Conservation (phyloP, 176 grass and related monocot genomes). For the Oryza punctata region DNA sequence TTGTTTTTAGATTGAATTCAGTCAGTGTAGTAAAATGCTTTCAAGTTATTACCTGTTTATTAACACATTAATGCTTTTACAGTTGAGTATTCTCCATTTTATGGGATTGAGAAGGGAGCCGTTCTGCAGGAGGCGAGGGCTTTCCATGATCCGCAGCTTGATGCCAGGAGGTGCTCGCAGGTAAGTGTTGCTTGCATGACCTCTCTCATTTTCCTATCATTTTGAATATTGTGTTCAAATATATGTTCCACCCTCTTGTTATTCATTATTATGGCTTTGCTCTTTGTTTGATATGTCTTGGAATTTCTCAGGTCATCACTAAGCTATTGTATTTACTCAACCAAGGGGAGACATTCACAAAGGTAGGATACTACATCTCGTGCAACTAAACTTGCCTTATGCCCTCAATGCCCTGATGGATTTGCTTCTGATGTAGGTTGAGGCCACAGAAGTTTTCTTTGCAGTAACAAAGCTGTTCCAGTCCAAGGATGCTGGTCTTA, state of each 20-base stretch:
- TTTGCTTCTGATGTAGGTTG: conserved; percentile 61
- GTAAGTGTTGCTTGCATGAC: conserved; percentile 44
- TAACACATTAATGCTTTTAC: conserved; percentile 37
- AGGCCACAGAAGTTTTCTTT: conserved; percentile 97
- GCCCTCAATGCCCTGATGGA: conserved; percentile 13
- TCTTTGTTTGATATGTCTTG: conserved; percentile 30
- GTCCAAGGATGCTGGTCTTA: conserved; percentile 85
- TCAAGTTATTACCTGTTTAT: conserved; percentile 8
- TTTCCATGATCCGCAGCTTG: conserved; percentile 92
- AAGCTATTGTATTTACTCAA: conserved; percentile 97
- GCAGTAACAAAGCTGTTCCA: conserved; percentile 96
- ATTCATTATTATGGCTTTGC: conserved; percentile 16
- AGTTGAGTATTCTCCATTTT: conserved; percentile 91
- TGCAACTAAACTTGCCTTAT: background rate
- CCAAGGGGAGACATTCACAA: conserved; percentile 95
- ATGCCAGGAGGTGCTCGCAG: conserved; percentile 83
- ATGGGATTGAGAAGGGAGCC: conserved; percentile 91
- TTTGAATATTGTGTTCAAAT: background rate
- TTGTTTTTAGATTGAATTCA: background rate
- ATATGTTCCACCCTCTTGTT: background rate
- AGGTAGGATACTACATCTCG: conserved; percentile 42
- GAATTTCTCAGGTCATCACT: conserved; percentile 81
- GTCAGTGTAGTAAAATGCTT: conserved; percentile 26
- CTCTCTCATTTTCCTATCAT: conserved; percentile 6
- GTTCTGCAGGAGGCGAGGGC: conserved; percentile 93